Base-by-base conservation (phyloP, 2,329 filamentous ascomycete genomes). In the Alternaria sp. region DNA sequence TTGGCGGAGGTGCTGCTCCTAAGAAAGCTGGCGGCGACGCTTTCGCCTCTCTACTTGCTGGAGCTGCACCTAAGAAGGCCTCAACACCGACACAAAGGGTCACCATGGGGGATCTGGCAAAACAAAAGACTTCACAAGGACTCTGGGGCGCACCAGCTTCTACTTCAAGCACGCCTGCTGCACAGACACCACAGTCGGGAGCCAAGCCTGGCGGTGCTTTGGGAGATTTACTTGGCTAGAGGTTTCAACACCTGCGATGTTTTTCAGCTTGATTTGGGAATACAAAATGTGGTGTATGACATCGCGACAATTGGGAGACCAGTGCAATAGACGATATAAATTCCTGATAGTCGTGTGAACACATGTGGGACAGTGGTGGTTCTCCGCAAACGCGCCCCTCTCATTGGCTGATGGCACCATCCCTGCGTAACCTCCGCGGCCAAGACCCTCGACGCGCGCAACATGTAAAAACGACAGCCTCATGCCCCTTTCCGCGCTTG, bases 121-220 rank as follows among this genome's bases (percentile, higher is more conserved):
- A 97, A 83, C 93, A 97, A 80, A 97, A 98, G 84, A 95, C 93
- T 58, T 93, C 89, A 69, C 93, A 93, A 14, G 93, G 93, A 7
- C 92, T 99, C 63, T 99, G 96, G 93, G 95, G 94, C 17, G 86
- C 91, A 0, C 84, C 90, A 14, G 87, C 46, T 60, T 81, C 66
- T 63, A 75, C 65, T 11, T 60, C 72, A 0, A 73, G 71, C 51
- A 76, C 74, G n/a, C 70, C 73, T 36, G 65, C 65, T 34, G 63
- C 65, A 11, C 72, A 72, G 52, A 56, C 61, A 42, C 61, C 65
- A 13, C 70, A 71, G 55, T 52, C 71, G 26, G 71, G 70, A 41
- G 64, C 77, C 28, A 80, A 76, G 67, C 62, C 72, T 29, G 72
- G 74, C 1, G 74, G 75, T 49, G 75, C 73, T 23, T 60, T 77